Percentiles rank a stretch among this genome's conserved stretches.
These are phyloP conservation scores for Russula virescens DNA, from an alignment of 768 basidiomycete genomes.

Conservation along the genomic window DNA sequence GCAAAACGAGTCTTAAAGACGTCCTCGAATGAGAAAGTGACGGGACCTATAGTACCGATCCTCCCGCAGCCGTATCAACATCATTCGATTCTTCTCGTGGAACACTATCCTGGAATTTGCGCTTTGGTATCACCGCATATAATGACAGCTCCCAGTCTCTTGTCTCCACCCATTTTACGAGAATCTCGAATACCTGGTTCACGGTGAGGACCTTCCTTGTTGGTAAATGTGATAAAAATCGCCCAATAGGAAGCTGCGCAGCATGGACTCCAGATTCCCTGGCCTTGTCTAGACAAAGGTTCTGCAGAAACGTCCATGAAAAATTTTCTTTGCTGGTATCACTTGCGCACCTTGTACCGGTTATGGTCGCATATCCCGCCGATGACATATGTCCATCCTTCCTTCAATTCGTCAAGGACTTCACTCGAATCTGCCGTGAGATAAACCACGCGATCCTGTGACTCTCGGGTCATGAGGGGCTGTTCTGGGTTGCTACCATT, in stretches of 20 bases:
- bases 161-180: constrained; percentile 83
- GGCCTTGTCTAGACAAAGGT: constrained; percentile 86
- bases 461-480: constrained; percentile 4
- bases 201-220: constrained; percentile 96
- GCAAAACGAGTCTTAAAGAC: constrained; percentile 55
- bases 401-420: constrained; percentile 74
- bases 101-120: constrained; percentile 65
- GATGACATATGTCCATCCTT: constrained; percentile 88
- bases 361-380: constrained; percentile 96
- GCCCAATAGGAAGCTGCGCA: constrained; percentile 92
- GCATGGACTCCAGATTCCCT: constrained; percentile 65
- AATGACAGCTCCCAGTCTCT: constrained; percentile 84
- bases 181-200: constrained; percentile 91
- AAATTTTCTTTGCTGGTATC: not conserved
- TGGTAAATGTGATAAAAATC: constrained; percentile 73
- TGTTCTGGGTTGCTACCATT: constrained; percentile 1
- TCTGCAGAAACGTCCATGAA: constrained; percentile 40
- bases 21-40: constrained; percentile 36
- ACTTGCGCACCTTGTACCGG: constrained; percentile 71
- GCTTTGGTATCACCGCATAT: constrained; percentile 82
- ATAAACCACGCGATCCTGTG: constrained; percentile 62
- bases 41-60: not conserved
- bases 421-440: constrained; percentile 91
- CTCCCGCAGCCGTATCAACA: not conserved
- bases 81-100: constrained; percentile 26